These are phyloP conservation scores for Raphanus raphanistrum DNA, from an alignment of 345 rosid species.

Conservation along the genomic window DNA sequence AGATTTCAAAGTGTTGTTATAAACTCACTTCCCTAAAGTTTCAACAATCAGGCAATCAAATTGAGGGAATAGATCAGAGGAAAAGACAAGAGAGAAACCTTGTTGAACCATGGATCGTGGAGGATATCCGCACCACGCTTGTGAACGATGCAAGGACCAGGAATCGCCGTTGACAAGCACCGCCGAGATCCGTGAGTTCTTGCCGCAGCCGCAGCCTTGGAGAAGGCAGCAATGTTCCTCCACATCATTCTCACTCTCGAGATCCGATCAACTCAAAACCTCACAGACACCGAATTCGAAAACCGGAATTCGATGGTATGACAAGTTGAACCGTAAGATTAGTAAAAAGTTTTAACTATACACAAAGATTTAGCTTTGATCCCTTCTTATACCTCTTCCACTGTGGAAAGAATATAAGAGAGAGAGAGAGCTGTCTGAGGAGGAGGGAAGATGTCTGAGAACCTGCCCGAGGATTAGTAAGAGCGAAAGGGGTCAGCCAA, in stretches of 20 bases:
- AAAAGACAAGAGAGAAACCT: conserved; percentile 45
- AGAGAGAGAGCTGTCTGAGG: conserved; percentile 19
- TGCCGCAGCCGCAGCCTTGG: conserved; percentile 18
- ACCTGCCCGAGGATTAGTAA: conserved; percentile 26
- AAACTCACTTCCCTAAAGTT: neutral
- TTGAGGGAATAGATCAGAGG: neutral
- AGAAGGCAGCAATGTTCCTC: conserved; percentile 53
- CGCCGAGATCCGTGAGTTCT: conserved; percentile 56
- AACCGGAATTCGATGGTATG: conserved; percentile 16
- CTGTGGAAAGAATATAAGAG: neutral
- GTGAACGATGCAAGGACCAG: conserved; percentile 90
- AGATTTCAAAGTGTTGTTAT: neutral
- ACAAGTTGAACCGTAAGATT: neutral
- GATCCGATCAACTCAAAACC: conserved; percentile 38
- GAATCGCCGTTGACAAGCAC: conserved; percentile 67
- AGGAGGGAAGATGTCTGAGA: conserved; percentile 28
- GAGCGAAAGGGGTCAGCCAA: conserved; percentile 14
- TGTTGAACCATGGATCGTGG: conserved; percentile 99
- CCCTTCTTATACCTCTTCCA: conserved; percentile 11
- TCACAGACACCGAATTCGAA: neutral
- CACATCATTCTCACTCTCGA: conserved; percentile 56
- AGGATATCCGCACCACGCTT: conserved; percentile 98
- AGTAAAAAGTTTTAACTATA: neutral
- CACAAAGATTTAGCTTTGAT: neutral
- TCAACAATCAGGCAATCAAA: conserved; percentile 16